These are phyloP conservation scores for Backusella psychrophila DNA, from an alignment of 192 early-diverging fungal genomes.

Conservation along the genomic window DNA sequence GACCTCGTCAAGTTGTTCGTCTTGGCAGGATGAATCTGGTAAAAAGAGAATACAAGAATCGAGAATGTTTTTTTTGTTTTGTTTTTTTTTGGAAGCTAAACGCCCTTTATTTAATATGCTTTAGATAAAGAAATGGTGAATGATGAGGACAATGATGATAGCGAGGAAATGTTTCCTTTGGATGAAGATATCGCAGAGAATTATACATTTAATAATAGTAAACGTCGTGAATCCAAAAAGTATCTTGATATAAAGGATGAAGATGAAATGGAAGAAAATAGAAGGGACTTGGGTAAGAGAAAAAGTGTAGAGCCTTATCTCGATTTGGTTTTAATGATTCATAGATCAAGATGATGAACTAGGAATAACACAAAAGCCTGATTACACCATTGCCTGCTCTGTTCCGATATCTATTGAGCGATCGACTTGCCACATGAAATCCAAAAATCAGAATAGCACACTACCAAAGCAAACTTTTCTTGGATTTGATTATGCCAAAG, in stretches of 20 bases:
- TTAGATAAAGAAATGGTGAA: not conserved
- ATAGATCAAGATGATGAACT: not conserved
- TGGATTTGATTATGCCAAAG: conserved; percentile 8
- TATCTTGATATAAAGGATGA: not conserved
- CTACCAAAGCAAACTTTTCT: not conserved
- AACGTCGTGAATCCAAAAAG: not conserved
- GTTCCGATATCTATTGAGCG: not conserved
- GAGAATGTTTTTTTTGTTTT: not conserved
- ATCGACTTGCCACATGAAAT: not conserved
- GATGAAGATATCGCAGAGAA: conserved; percentile 4
- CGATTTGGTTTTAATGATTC: not conserved
- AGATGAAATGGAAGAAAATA: not conserved
- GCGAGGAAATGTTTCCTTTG: not conserved
- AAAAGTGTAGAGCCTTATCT: not conserved
- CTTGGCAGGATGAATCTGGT: not conserved
- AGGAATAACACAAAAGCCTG: not conserved
- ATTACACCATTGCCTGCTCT: not conserved
- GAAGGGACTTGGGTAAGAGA: not conserved
- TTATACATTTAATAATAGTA: not conserved
- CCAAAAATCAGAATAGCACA: not conserved
- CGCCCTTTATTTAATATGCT: not conserved
- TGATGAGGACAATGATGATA: not conserved
- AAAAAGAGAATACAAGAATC: not conserved
- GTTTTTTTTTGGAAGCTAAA: not conserved
- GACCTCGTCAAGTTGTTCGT: not conserved